Base-by-base conservation (phyloP, 2,329 filamentous ascomycete species). In the Monascus ruber region DNA sequence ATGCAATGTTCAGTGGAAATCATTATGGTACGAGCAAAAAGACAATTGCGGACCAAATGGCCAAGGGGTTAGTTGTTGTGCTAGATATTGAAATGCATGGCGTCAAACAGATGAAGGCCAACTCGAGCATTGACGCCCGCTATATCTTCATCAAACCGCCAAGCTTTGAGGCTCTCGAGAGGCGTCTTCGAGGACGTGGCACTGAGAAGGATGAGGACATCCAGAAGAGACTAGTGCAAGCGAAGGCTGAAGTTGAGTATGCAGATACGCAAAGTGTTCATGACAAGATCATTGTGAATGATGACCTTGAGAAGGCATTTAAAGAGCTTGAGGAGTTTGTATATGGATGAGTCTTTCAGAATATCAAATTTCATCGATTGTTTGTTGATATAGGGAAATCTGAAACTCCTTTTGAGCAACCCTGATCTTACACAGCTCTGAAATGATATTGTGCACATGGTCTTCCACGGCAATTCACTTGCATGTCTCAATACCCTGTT, bases 1-100 rank as follows among this genome's bases (percentile, higher is more conserved):
- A 82, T 65, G 85, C 86, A 35, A 68, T 78, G 56, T 93, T 91
- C 60, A 79, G 84, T 32, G 77, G 76, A 42, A 89, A 93, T 65
- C 68, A 77, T 51, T 93, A 93, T 64, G 85, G 85, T 42, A 91
- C 85, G 4, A 83, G 77, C 59, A 79, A 84, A 59, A 34, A 37
- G 39, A 47, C 50, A 10, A 47, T 53, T 8, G 17, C 29, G 3
- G 47, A 52, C 5, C 41, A 47, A 31, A 34, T n/a, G 5, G 34
- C 26, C 8, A 49, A 45, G 31, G 47, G 45, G 11, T 71, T 72
- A 53, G 72, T 84, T 26, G 85, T 85, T 44, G 76, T 94, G 35
- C 68, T 94, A 48, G 86, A 94, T 62, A 94, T 94, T 56, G 86
- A 94, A 72, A 91, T 94, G 82, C 42, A 76, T 70, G 86, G 86